Evolutionary conservation across 345 rosid genomes (phyloP).

Genomic region (Salix udensis): DNA sequence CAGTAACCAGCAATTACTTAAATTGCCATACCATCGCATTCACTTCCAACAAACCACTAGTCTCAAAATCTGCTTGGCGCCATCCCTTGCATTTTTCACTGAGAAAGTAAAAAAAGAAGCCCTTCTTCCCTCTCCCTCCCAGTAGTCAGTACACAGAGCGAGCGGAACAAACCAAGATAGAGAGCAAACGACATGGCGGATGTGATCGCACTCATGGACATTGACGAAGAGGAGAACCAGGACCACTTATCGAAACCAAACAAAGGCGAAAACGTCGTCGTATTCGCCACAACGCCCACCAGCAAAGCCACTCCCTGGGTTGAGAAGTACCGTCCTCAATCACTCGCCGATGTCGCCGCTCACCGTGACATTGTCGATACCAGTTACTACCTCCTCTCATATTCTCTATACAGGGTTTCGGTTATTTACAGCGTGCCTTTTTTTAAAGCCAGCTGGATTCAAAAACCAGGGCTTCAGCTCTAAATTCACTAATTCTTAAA

Average conservation of each 20-base stretch:
- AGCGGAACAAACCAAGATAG: not conserved
- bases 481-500: not conserved
- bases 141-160: not conserved
- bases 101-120: not conserved
- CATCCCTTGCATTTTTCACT: not conserved
- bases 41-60: not conserved
- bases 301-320: conserved; percentile 84
- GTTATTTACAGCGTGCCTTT: not conserved
- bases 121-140: not conserved
- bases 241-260: conserved; percentile 25
- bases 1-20: no score
- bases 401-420: conserved; percentile 9
- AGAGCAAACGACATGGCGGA: conserved; percentile 44
- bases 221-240: conserved; percentile 52
- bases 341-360: conserved; percentile 93
- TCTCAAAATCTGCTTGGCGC: conserved; percentile 13
- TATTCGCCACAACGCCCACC: conserved; percentile 27
- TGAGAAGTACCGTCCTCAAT: conserved; percentile 93
- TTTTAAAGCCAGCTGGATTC: not conserved
- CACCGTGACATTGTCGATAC: conserved; percentile 98
- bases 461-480: no score
- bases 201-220: conserved; percentile 59
- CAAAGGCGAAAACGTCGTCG: conserved; percentile 52
- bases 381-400: conserved; percentile 39
- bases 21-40: no score